Conservation (phyloP, 176 grass and related monocot genomes). For the Chrysopogon serrulatus region DNA sequence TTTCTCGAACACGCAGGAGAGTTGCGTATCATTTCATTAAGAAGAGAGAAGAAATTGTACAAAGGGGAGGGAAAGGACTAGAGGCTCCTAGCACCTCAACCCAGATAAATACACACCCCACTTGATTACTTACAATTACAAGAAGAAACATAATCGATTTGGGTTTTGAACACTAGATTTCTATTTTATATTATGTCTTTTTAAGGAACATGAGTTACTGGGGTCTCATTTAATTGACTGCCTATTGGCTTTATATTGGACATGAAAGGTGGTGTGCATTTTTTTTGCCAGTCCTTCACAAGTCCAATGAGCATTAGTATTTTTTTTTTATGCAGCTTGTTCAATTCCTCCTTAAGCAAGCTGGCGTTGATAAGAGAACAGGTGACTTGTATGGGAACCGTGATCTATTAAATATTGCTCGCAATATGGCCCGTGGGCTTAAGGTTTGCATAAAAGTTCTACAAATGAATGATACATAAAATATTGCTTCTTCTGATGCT, state of each 20-base stretch:
- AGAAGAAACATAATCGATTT: not conserved
- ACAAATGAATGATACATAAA: constrained; percentile 16
- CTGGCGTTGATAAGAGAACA: constrained; percentile 92
- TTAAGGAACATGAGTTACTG: not conserved
- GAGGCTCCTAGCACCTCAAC: not conserved
- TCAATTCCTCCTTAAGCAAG: constrained; percentile 94
- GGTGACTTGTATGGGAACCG: constrained; percentile 91
- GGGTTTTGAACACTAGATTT: constrained; percentile 1
- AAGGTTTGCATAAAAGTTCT: constrained; percentile 59
- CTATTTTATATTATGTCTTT: not conserved
- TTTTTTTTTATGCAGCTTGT: constrained; percentile 76
- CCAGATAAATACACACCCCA: not conserved
- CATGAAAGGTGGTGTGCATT: not conserved
- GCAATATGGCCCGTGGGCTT: constrained; percentile 95
- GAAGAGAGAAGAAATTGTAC: not conserved
- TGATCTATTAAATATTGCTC: constrained; percentile 97
- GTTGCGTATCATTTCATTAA: not conserved
- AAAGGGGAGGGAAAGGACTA: not conserved
- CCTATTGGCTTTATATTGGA: not conserved
- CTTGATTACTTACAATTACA: not conserved
- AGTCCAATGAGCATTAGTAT: constrained; percentile 7
- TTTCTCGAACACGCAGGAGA: not conserved
- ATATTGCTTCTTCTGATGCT: not conserved
- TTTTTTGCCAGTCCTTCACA: not conserved
- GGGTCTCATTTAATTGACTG: not conserved